These are phyloP conservation scores for Carex kokanica DNA, from an alignment of 176 grass and related monocot genomes.

Conservation along the genomic window DNA sequence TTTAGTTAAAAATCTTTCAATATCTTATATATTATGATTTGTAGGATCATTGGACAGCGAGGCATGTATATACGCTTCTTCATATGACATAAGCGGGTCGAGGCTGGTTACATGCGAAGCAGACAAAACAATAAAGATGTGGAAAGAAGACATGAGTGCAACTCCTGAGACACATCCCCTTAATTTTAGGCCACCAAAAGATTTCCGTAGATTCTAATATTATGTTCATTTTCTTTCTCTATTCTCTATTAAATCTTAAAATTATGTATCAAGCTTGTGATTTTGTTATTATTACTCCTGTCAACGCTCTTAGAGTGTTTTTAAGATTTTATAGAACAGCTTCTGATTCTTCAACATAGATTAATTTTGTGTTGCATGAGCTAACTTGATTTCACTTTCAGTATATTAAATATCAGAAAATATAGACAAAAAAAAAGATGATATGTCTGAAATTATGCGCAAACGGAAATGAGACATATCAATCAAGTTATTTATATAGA, in stretches of 20 bases:
- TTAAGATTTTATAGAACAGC: background rate
- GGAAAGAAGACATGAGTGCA: constrained; percentile 81
- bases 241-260: background rate
- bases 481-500: too few relatives aligned
- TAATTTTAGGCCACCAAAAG: constrained; percentile 95
- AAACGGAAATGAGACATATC: too few relatives aligned
- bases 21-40: background rate
- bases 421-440: background rate
- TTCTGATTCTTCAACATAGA: background rate
- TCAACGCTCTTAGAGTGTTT: background rate
- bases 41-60: constrained; percentile 93
- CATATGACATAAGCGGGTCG: constrained; percentile 75
- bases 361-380: background rate
- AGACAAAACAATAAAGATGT: constrained; percentile 99
- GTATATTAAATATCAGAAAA: background rate
- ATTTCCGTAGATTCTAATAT: constrained; percentile 39
- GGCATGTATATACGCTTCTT: constrained; percentile 85
- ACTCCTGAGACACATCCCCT: constrained; percentile 82
- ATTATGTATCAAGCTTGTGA: too few relatives aligned
- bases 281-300: background rate
- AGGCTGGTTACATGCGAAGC: constrained; percentile 88
- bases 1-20: too few relatives aligned
- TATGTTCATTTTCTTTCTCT: too few relatives aligned
- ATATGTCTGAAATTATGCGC: background rate
- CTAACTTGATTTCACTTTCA: background rate